These are phyloP conservation scores for Triglochin maritima DNA, from an alignment of 106 monocot species.

Conservation along the genomic window DNA sequence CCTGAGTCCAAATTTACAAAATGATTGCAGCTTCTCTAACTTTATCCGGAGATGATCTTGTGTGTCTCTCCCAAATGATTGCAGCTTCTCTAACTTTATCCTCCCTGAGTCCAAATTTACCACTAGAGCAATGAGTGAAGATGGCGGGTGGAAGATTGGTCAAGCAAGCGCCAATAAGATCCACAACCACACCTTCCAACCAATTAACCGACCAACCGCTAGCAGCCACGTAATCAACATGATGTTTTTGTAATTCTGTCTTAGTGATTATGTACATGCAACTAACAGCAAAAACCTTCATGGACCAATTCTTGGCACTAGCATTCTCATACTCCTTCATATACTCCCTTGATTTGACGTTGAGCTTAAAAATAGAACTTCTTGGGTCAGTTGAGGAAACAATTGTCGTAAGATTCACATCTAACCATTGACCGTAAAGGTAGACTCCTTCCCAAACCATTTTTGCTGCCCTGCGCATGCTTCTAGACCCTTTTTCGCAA, in stretches of 20 bases:
- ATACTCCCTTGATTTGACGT: background rate
- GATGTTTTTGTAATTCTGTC: background rate
- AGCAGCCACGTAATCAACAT: background rate
- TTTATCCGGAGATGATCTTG: background rate
- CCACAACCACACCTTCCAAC: background rate
- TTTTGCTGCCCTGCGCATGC: background rate
- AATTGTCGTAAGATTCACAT: background rate
- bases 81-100: no score
- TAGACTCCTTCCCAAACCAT: conserved; percentile 1
- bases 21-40: background rate
- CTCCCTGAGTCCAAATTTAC: background rate
- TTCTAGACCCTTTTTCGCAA: background rate
- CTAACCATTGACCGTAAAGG: background rate
- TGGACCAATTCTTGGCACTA: background rate
- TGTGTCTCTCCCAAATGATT: background rate
- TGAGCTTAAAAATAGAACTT: background rate
- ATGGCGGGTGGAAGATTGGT: background rate
- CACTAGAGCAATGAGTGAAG: background rate
- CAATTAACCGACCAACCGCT: background rate
- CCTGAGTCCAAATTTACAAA: background rate
- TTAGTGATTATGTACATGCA: background rate
- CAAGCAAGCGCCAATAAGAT: background rate
- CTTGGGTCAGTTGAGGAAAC: background rate
- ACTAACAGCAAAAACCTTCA: background rate
- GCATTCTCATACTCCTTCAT: background rate